Evolutionary conservation across 768 basidiomycete species (phyloP).

Genomic region (Tricholoma sp.): DNA sequence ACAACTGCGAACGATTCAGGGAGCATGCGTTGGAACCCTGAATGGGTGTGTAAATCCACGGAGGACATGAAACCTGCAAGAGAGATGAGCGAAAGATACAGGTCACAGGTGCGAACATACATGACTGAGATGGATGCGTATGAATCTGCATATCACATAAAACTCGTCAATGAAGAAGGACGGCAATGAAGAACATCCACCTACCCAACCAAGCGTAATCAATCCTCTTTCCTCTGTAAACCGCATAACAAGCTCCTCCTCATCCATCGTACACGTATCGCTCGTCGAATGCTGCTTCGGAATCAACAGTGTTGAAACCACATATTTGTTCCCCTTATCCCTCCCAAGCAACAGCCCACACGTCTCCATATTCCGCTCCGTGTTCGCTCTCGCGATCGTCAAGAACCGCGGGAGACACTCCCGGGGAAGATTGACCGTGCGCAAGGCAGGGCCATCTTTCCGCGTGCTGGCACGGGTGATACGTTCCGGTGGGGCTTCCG

Average conservation of each 20-base stretch:
- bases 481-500: slow-evolving; percentile 11
- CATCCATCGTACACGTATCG: slow-evolving; percentile 91
- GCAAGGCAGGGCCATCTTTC: slow-evolving; percentile 18
- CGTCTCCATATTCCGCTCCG: slow-evolving; percentile 74
- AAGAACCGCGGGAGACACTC: slow-evolving; percentile 74
- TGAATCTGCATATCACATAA: slow-evolving; percentile 58
- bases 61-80: slow-evolving; percentile 85
- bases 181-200: slow-evolving; percentile 19
- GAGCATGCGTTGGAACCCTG: slow-evolving; percentile 83
- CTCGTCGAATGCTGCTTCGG: slow-evolving; percentile 87
- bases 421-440: slow-evolving; percentile 67
- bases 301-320: slow-evolving; percentile 78
- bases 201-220: slow-evolving; percentile 89
- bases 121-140: slow-evolving; percentile 87
- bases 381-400: slow-evolving; percentile 74
- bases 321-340: slow-evolving; percentile 50
- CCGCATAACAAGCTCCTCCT: slow-evolving; percentile 80
- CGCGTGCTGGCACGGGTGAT: slow-evolving; percentile 3
- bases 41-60: slow-evolving; percentile 88
- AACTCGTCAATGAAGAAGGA: slow-evolving; percentile 2
- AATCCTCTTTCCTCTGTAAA: slow-evolving; percentile 79
- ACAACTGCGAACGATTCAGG: slow-evolving; percentile 93
- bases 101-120: slow-evolving; percentile 56
- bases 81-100: not conserved
- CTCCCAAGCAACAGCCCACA: slow-evolving; percentile 83